Conservation (phyloP, 345 rosid species). For the Lepidium africanum region DNA sequence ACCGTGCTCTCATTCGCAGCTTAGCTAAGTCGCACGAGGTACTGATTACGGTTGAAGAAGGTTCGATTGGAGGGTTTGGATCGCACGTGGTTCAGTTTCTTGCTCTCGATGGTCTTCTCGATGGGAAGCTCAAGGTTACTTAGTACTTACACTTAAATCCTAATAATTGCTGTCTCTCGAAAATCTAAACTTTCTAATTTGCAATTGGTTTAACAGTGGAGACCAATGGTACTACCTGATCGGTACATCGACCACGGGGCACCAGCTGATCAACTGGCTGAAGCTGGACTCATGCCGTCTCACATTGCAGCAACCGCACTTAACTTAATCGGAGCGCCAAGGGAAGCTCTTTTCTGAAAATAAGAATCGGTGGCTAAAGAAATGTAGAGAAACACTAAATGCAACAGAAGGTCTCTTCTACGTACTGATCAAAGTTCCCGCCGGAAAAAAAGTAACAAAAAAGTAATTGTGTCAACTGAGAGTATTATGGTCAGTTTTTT, state of each 20-base stretch:
- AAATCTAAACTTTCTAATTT: not conserved
- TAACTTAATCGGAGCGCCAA: constrained; percentile 62
- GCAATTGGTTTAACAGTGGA: constrained; percentile 52
- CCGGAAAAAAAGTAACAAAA: not conserved
- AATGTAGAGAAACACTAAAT: not conserved
- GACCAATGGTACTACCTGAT: constrained; percentile 85
- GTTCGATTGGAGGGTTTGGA: constrained; percentile 94
- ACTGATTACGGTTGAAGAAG: constrained; percentile 89
- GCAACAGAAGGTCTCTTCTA: not conserved
- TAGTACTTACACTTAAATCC: not conserved
- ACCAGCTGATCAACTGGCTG: constrained; percentile 64
- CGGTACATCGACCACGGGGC: constrained; percentile 88
- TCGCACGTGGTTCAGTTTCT: constrained; percentile 95
- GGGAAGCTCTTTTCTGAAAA: constrained; percentile 53
- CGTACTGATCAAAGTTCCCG: not conserved
- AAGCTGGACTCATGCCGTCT: constrained; percentile 89
- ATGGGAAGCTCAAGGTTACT: constrained; percentile 74
- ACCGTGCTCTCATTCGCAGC: constrained; percentile 63
- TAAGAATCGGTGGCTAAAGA: not conserved
- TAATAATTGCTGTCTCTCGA: not conserved
- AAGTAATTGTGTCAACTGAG: not conserved
- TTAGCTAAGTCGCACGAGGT: constrained; percentile 81
- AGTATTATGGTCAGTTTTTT: not conserved
- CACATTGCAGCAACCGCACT: constrained; percentile 87
- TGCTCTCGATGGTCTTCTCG: constrained; percentile 86